Percentiles rank a stretch among this genome's conserved stretches.
phyloP scores from a whole-genome alignment of 768 basidiomycete genomes.

The Rhodotorula babjevae region DNA sequence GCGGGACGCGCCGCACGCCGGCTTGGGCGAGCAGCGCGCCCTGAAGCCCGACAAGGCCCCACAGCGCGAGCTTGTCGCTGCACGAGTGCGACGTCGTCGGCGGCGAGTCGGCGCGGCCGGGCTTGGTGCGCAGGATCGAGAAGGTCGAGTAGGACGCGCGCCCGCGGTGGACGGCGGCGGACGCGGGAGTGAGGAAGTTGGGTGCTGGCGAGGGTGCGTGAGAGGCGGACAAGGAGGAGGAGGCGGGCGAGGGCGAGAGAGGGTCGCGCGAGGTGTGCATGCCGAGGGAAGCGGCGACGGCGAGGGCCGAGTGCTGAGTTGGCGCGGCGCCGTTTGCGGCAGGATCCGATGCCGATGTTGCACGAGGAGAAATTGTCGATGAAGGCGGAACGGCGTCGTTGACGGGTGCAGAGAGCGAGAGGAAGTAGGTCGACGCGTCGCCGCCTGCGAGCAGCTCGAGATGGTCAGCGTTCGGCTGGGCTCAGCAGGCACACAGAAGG shows the following conservation, averaged over 20 bases:
- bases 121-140: conserved; percentile 84
- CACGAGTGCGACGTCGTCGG: conserved; percentile 83
- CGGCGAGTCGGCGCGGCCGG: conserved; percentile 78
- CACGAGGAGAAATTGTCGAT: too few species aligned
- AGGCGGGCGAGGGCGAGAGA: neutral
- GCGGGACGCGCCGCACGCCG: conserved; percentile 60
- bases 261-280: conserved; percentile 4
- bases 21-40: conserved; percentile 64
- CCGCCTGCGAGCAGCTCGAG: conserved; percentile 31
- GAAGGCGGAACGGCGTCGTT: neutral
- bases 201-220: neutral
- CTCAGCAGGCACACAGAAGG: too few species aligned
- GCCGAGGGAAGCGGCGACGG: conserved; percentile 12
- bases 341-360: neutral
- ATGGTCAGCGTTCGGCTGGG: too few species aligned
- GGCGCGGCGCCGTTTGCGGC: too few species aligned
- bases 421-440: conserved; percentile 40
- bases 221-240: neutral
- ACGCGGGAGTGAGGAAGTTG: neutral
- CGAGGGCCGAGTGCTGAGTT: neutral
- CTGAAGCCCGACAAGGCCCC: conserved; percentile 78
- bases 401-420: conserved; percentile 8
- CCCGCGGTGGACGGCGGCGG: conserved; percentile 53
- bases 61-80: conserved; percentile 87
- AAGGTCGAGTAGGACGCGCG: conserved; percentile 70